Evolutionary conservation across 345 rosid species (phyloP), one percentile per base, ranked within the genome.

Genomic region (Salix suchowensis): DNA sequence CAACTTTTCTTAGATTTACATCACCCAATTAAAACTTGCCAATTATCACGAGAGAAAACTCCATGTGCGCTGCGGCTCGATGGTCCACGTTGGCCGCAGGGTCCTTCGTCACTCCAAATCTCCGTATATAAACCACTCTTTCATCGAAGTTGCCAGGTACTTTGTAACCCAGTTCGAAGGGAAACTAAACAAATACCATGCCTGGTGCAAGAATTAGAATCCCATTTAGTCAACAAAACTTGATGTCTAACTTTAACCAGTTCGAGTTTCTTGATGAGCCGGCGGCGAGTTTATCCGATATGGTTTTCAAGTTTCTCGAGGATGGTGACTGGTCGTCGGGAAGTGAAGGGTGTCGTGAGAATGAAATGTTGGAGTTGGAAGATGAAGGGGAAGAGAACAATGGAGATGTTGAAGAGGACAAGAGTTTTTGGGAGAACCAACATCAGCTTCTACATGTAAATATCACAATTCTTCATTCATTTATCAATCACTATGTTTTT

Each of bases 231-330:
- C 75, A 64, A 14, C 68, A 8, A 23, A 42, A 77, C 15, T 50
- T 75, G 34, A 7, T 39, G 36, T 62, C 7, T 24, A 32, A 62
- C 37, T 44, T 65, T 23, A 26, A 55, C 13, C 72, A 6, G 15
- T 37, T 71, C 36, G 64, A 73, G 4, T 62, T 78, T 34, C 65
- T 14, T 23, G 80, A 72, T 19, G 77, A 30, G 0, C 70, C 66
- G 26, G 34, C 62, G 37, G 61, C 61, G 68, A 77, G 68, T 64
- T 77, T 77, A 11, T 73, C 84, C 36, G 78, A 77, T 65, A 71
- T 81, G 78, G 78, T 81, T 40, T 81, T 74, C 37, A 75, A 75
- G 68, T 81, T 76, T 68, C 70, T 76, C 13, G 83, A 81, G 28
- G 74, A 77, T 12, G 62, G 69, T 24, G 78, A 65, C 39, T 15